Percentiles rank a stretch among this genome's conserved stretches.
Evolutionary conservation across 164 flowering plant genomes (phyloP).

Genomic region (Umbilicus rupestris): DNA sequence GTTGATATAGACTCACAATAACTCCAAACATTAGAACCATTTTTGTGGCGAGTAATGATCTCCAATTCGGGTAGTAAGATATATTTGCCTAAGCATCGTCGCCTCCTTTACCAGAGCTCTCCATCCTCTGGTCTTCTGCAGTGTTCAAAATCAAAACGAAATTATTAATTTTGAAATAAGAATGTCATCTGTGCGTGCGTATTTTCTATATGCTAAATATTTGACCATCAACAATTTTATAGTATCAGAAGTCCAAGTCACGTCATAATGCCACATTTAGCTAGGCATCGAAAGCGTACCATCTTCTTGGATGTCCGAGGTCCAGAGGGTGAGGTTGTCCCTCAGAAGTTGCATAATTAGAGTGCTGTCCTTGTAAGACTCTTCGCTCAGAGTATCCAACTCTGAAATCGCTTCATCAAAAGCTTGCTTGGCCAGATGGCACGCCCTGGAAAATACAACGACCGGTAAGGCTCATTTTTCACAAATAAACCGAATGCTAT

Average conservation of each 20-base stretch:
- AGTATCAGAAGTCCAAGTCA: too few species aligned
- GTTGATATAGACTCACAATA: too few species aligned
- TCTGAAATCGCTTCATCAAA: conserved; percentile 9
- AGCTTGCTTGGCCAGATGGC: conserved; percentile 9
- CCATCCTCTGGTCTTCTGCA: conserved; percentile 7
- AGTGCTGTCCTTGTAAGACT: conserved; percentile 7
- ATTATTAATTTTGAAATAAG: too few species aligned
- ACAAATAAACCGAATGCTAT: background rate
- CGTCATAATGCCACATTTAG: background rate
- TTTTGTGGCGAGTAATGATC: too few species aligned
- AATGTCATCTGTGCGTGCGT: too few species aligned
- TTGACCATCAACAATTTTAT: too few species aligned
- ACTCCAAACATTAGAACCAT: too few species aligned
- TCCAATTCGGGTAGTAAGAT: background rate
- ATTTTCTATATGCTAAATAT: too few species aligned
- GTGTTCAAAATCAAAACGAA: background rate
- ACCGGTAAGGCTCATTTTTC: background rate
- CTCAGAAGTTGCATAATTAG: conserved; percentile 8
- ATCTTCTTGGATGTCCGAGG: conserved; percentile 7
- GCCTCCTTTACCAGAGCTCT: conserved; percentile 6
- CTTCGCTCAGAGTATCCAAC: conserved; percentile 9
- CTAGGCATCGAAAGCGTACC: background rate
- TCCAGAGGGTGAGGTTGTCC: conserved; percentile 11
- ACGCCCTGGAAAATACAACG: conserved; percentile 1
- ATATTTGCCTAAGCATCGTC: conserved; percentile 1